Base-by-base conservation (phyloP, 495 filamentous ascomycete genomes). In the Penicillium verhagenii region DNA sequence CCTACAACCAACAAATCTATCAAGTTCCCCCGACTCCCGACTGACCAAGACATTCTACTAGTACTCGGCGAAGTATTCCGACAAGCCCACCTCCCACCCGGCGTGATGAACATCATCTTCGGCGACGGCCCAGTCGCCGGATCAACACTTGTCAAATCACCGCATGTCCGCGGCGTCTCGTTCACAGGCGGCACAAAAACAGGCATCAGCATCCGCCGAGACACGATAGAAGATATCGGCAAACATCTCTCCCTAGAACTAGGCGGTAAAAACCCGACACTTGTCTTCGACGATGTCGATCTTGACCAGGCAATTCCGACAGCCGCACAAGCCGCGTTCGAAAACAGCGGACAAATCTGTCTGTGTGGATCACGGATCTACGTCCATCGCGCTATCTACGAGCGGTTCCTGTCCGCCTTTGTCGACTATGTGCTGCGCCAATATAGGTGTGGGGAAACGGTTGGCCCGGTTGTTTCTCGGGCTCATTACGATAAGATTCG, bases 321-420 rank as follows among this genome's bases (percentile, higher is more conserved):
- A 0, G 62, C 62, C 1, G 61, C 61, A 7, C 21, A 19, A 13
- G 54, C 61, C 13, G 51, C 54, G 5, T 60, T 64, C 11, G 57
- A 55, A 25, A 60, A 60, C 49, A 70, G 71, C 3, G 80, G 79
- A 7, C 78, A 83, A 57, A 66, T 75, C n/a, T 82, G 79, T 65
- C 70, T 77, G 45, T 73, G 75, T 26, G 73, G 72, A 11, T 75
- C 72, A 0, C 56, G 78, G 2, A 61, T 82, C n/a, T 79, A 78
- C 56, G 76, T 82, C 3, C 79, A 84, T 45, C 70, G 74, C 23
- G 64, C 64, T 10, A 58, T 66, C 46, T 55, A 52, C 26, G 37
- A 43, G 18, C 26, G 31, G 5, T 63, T 56, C 28, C 7, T 46
- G 14, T 43, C 48, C 3, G 45, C 35, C 10, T 59, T 63, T 16